Percentiles rank a stretch among this genome's conserved stretches.
These are phyloP conservation scores for Echinosophora koreensis DNA, from an alignment of 306 rosid species.

Conservation along the genomic window DNA sequence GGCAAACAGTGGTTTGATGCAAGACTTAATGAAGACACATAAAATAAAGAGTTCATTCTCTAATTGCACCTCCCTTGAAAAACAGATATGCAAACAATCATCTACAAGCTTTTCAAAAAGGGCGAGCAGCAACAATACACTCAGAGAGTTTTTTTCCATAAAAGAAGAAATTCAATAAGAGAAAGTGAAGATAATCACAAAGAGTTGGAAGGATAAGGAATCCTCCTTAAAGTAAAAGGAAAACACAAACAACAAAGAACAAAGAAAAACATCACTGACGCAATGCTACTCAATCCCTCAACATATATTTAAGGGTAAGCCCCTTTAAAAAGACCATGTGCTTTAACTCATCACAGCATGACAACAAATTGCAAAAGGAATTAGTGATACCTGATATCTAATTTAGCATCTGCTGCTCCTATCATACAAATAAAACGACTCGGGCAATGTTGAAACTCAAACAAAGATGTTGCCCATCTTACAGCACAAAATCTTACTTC, in stretches of 20 bases:
- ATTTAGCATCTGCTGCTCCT: conserved; percentile 81
- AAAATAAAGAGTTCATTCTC: conserved; percentile 11
- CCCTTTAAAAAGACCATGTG: conserved; percentile 30
- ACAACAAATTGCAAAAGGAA: conserved; percentile 39
- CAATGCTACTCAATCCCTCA: conserved; percentile 35
- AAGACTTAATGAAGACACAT: conserved; percentile 9
- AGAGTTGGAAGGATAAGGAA: conserved; percentile 11
- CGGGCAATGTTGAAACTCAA: conserved; percentile 86
- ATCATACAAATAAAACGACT: conserved; percentile 93
- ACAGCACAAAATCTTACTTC: conserved; percentile 89
- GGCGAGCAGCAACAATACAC: too few relatives aligned
- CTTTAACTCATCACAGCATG: conserved; percentile 32
- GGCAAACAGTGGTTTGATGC: conserved; percentile 19
- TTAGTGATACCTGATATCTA: conserved; percentile 81
- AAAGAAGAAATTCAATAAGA: conserved; percentile 31
- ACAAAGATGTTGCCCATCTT: conserved; percentile 92
- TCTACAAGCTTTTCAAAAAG: conserved; percentile 31
- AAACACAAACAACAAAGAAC: conserved; percentile 16
- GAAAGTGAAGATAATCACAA: conserved; percentile 6
- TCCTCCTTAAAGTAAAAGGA: conserved; percentile 16
- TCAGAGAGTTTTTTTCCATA: too few relatives aligned
- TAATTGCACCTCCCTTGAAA: background rate
- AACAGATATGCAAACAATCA: conserved; percentile 23
- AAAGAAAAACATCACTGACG: conserved; percentile 13
- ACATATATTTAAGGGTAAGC: conserved; percentile 33